A percentile compares a stretch with the other conserved stretches of the same genome.
Evolutionary conservation across 2,329 filamentous ascomycete genomes (phyloP).

Genomic region (Colletotrichum viniferum): DNA sequence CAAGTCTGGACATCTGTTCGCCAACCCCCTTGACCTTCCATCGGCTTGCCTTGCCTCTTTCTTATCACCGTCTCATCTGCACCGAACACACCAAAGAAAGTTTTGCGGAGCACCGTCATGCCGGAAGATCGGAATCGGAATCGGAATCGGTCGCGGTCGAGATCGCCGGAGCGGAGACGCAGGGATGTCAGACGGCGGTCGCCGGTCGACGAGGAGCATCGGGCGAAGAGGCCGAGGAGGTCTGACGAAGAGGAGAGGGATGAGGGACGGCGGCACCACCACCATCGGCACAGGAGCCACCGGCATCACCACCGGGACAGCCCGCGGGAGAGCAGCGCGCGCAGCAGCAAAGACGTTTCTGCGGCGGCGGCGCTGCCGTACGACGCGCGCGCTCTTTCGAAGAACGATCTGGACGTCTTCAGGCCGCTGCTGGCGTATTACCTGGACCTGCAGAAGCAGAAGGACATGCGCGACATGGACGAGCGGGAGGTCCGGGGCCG

Average conservation of each 20-base stretch:
- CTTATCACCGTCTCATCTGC: background rate
- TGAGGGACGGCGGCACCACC: slow-evolving; percentile 14
- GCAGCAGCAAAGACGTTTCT: background rate
- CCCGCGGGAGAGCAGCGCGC: background rate
- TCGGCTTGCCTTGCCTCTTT: background rate
- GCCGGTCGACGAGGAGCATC: background rate
- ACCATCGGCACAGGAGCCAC: background rate
- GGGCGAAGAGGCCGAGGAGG: background rate
- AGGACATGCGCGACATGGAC: slow-evolving; percentile 70
- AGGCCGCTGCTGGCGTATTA: slow-evolving; percentile 81
- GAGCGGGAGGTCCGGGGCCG: slow-evolving; percentile 79
- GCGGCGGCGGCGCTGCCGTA: slow-evolving; percentile 62
- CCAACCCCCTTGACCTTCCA: background rate
- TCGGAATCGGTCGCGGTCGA: slow-evolving; percentile 17
- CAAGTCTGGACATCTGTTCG: background rate
- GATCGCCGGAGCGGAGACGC: slow-evolving; percentile 7
- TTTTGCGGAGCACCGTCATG: background rate
- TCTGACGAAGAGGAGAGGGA: background rate
- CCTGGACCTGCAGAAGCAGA: slow-evolving; percentile 84
- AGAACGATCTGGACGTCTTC: slow-evolving; percentile 70
- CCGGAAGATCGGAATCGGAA: slow-evolving; percentile 26
- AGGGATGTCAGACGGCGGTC: slow-evolving; percentile 13
- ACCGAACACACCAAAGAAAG: background rate
- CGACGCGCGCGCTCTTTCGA: slow-evolving; percentile 68
- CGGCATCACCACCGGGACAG: slow-evolving; percentile 11